Percentiles rank a stretch among this genome's conserved stretches.
Evolutionary conservation across 495 filamentous ascomycete genomes (phyloP).

Genomic region (Pseudevernia furfuracea): DNA sequence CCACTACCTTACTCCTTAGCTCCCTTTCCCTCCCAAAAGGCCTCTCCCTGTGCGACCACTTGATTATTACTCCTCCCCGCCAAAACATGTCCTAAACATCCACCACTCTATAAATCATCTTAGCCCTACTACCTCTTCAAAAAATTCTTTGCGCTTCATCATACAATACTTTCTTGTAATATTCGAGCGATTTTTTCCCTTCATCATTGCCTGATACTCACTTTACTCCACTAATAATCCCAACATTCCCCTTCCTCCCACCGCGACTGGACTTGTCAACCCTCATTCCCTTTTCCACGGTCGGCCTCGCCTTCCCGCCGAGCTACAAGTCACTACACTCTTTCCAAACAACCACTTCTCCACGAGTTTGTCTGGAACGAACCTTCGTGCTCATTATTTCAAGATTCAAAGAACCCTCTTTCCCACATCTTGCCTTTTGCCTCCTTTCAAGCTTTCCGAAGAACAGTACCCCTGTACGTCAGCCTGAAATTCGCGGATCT

Average conservation of each 20-base stretch:
- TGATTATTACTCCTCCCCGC: no score
- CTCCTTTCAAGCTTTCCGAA: background rate
- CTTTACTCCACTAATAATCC: slow-evolving; percentile 10
- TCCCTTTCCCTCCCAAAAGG: background rate
- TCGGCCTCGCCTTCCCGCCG: slow-evolving; percentile 19
- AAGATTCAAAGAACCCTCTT: background rate
- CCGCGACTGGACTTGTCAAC: background rate
- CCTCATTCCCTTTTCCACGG: slow-evolving; percentile 13
- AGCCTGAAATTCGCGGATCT: background rate
- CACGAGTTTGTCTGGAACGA: slow-evolving; percentile 16
- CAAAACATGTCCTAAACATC: background rate
- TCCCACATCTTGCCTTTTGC: background rate
- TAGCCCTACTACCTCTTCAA: slow-evolving; percentile 3
- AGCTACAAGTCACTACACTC: slow-evolving; percentile 13
- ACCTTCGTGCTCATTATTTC: background rate
- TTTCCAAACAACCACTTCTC: slow-evolving; percentile 10
- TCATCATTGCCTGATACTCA: background rate
- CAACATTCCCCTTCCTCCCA: background rate
- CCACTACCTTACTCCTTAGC: no score
- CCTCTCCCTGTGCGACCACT: no score
- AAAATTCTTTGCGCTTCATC: slow-evolving; percentile 7
- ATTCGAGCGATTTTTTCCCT: slow-evolving; percentile 8
- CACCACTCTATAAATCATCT: background rate
- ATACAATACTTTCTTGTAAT: slow-evolving; percentile 6
- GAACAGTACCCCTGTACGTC: background rate